A percentile compares a stretch with the other conserved stretches of the same genome.
These are phyloP conservation scores for Fusarium sp. DNA, from an alignment of 2,329 filamentous ascomycete genomes.

Conservation along the genomic window DNA sequence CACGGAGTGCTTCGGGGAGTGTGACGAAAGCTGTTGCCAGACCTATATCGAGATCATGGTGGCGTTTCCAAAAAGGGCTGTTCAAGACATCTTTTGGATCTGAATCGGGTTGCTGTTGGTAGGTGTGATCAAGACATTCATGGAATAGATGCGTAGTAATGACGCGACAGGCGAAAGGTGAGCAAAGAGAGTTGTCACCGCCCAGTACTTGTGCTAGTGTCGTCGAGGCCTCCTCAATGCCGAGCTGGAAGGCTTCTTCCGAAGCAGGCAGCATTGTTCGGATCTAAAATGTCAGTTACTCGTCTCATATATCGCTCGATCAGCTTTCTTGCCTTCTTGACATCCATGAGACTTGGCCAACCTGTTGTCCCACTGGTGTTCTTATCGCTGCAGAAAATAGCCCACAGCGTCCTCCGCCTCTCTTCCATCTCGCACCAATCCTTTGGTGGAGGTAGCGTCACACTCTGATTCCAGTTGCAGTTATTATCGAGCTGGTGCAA, in stretches of 20 bases:
- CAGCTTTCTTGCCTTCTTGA: slow-evolving; percentile 66
- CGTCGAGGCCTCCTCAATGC: slow-evolving; percentile 70
- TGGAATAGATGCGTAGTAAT: slow-evolving; percentile 83
- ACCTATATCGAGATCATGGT: slow-evolving; percentile 81
- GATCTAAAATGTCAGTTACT: slow-evolving; percentile 60
- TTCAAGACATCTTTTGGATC: slow-evolving; percentile 61
- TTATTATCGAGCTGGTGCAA: slow-evolving; percentile 78
- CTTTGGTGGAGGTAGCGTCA: slow-evolving; percentile 76
- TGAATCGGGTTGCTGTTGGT: slow-evolving; percentile 70
- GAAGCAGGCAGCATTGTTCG: slow-evolving; percentile 80
- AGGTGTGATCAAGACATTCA: slow-evolving; percentile 79
- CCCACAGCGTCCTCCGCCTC: slow-evolving; percentile 84
- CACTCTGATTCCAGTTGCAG: slow-evolving; percentile 70
- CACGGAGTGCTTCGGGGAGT: slow-evolving; percentile 76
- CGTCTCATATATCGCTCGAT: fast-evolving
- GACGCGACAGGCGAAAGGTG: slow-evolving; percentile 76
- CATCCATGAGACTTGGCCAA: slow-evolving; percentile 85
- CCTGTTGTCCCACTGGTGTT: slow-evolving; percentile 88
- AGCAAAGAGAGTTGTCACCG: slow-evolving; percentile 64
- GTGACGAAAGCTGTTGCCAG: slow-evolving; percentile 80
- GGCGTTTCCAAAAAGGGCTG: slow-evolving; percentile 81
- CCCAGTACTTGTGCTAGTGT: slow-evolving; percentile 72
- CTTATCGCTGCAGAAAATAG: slow-evolving; percentile 80
- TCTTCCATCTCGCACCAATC: slow-evolving; percentile 83
- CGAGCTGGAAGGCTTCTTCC: slow-evolving; percentile 78